These are phyloP conservation scores for Crassisporium funariophilum DNA, from an alignment of 768 basidiomycete genomes.

Conservation along the genomic window DNA sequence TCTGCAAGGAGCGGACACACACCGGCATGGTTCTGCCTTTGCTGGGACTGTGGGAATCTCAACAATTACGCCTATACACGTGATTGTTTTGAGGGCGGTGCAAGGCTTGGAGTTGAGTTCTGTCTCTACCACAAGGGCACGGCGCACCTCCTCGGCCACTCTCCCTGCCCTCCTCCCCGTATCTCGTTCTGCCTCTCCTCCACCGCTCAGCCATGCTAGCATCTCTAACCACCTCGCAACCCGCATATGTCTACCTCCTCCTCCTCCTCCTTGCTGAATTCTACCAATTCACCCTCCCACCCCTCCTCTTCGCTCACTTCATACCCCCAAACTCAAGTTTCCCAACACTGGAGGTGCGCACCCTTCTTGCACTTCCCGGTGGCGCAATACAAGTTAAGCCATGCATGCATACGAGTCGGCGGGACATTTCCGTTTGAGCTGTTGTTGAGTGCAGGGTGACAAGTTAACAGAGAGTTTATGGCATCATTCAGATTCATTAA, in stretches of 20 bases:
- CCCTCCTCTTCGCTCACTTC: slow-evolving; percentile 54
- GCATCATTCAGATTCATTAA: slow-evolving; percentile 13
- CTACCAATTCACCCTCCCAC: slow-evolving; percentile 49
- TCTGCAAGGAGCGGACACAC: slow-evolving; percentile 77
- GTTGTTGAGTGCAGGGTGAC: slow-evolving; percentile 86
- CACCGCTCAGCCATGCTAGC: slow-evolving; percentile 76
- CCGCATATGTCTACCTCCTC: slow-evolving; percentile 87
- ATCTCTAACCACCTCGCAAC: slow-evolving; percentile 80
- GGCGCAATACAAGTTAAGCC: slow-evolving; percentile 91
- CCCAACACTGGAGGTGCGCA: slow-evolving; percentile 65
- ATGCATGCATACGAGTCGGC: slow-evolving; percentile 88
- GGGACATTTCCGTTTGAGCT: slow-evolving; percentile 88
- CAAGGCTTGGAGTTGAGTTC: slow-evolving; percentile 70
- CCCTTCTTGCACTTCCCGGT: slow-evolving; percentile 85
- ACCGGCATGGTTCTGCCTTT: slow-evolving; percentile 90
- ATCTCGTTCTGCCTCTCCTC: slow-evolving; percentile 69
- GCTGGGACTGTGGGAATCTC: slow-evolving; percentile 89
- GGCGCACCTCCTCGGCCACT: slow-evolving; percentile 92
- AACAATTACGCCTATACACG: slow-evolving; percentile 72
- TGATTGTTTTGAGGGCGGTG: slow-evolving; percentile 87
- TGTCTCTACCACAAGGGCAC: slow-evolving; percentile 91
- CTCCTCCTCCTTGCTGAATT: slow-evolving; percentile 85
- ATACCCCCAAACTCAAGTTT: slow-evolving; percentile 55
- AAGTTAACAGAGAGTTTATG: slow-evolving; percentile 13
- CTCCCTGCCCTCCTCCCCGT: slow-evolving; percentile 52